Evolutionary conservation across 805 yeast species (phyloP).

Genomic region (Zygotorulaspora sp.): DNA sequence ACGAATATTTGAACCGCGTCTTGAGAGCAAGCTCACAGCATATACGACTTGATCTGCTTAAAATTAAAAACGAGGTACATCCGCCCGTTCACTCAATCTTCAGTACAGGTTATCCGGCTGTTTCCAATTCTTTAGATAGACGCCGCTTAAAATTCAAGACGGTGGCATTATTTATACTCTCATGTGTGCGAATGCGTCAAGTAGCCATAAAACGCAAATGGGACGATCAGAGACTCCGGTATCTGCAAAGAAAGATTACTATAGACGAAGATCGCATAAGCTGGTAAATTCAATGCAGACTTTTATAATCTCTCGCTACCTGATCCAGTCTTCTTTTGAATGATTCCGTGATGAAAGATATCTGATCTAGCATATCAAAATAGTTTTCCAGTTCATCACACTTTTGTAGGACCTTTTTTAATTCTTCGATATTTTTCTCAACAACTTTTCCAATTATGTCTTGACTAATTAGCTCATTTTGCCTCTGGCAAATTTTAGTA

Average conservation of each 20-base stretch:
- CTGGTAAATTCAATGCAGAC: slow-evolving; percentile 20
- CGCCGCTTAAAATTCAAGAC: slow-evolving; percentile 25
- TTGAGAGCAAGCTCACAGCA: slow-evolving; percentile 31
- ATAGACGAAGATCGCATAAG: slow-evolving; percentile 25
- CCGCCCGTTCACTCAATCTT: slow-evolving; percentile 3
- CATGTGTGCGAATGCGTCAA: slow-evolving; percentile 30
- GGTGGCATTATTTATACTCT: slow-evolving; percentile 28
- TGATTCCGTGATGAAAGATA: slow-evolving; percentile 39
- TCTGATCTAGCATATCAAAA: slow-evolving; percentile 50
- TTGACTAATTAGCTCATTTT: slow-evolving; percentile 24
- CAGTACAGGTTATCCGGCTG: background rate
- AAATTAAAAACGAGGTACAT: slow-evolving; percentile 23
- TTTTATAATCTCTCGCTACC: slow-evolving; percentile 29
- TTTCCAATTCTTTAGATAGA: background rate
- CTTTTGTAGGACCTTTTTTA: slow-evolving; percentile 39
- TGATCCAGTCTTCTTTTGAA: slow-evolving; percentile 37
- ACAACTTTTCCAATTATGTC: slow-evolving; percentile 32
- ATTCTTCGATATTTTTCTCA: slow-evolving; percentile 39
- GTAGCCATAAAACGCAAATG: slow-evolving; percentile 23
- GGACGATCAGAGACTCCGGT: slow-evolving; percentile 26
- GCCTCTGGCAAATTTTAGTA: slow-evolving; percentile 23
- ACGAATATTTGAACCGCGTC: slow-evolving; percentile 32
- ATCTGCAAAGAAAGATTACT: slow-evolving; percentile 28
- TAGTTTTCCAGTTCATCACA: slow-evolving; percentile 51
- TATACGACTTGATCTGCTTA: slow-evolving; percentile 28